Percentiles rank a stretch among this genome's conserved stretches.
Evolutionary conservation across 306 rosid genomes (phyloP).

Genomic region (Cercis canadensis): DNA sequence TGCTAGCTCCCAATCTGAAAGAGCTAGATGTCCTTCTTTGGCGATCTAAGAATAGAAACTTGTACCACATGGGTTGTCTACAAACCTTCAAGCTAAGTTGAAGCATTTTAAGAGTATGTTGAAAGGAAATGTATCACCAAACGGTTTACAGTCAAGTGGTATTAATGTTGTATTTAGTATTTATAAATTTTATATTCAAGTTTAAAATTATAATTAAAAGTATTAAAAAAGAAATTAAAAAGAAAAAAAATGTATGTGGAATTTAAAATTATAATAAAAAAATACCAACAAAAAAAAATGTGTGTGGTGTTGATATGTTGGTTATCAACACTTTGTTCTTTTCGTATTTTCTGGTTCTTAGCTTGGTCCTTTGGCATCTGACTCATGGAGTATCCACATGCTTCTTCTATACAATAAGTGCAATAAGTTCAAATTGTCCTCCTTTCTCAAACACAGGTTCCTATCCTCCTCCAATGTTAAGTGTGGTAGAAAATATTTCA

Average conservation of each 20-base stretch:
- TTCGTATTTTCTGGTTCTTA: conserved; percentile 39
- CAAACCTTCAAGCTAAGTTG: conserved; percentile 30
- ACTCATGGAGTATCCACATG: conserved; percentile 44
- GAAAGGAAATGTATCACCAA: too few species aligned
- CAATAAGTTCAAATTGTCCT: conserved; percentile 31
- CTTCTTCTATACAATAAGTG: conserved; percentile 22
- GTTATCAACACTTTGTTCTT: conserved; percentile 45
- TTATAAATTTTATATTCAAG: too few species aligned
- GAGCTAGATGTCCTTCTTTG: conserved; percentile 9
- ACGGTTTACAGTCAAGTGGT: too few species aligned
- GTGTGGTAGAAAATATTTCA: too few species aligned
- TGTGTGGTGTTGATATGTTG: conserved; percentile 15
- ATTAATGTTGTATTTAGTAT: too few species aligned
- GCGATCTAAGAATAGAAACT: conserved; percentile 20
- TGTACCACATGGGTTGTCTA: conserved; percentile 45
- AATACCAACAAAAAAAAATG: too few species aligned
- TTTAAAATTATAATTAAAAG: too few species aligned
- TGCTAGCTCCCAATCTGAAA: conserved; percentile 9
- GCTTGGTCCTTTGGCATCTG: conserved; percentile 45
- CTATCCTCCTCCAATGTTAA: conserved; percentile 16
- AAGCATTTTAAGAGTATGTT: conserved; percentile 31
- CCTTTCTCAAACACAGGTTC: conserved; percentile 13
- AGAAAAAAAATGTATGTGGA: too few species aligned
- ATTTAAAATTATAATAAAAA: too few species aligned
- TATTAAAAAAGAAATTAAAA: too few species aligned